Conservation (phyloP, 768 basidiomycete genomes). For the Russula lepida region DNA sequence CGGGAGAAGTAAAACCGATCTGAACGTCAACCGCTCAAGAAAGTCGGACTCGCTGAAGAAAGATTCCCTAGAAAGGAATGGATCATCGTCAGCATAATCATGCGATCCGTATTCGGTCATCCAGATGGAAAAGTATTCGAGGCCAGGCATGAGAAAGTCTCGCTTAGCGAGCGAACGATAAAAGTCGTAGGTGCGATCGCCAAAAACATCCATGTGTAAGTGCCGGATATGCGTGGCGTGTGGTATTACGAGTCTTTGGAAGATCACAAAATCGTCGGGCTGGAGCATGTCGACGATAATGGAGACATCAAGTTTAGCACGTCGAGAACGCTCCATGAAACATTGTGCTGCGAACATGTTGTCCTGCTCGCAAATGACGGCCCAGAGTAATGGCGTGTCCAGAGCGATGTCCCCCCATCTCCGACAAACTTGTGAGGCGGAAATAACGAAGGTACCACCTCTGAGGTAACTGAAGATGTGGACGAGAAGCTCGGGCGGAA, state of each 20-base stretch:
- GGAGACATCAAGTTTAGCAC: slow-evolving; percentile 2
- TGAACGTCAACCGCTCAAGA: neutral
- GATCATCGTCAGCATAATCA: neutral
- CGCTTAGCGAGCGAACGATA: neutral
- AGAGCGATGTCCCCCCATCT: slow-evolving; percentile 1
- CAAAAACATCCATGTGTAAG: neutral
- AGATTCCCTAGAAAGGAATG: neutral
- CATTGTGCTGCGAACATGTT: neutral
- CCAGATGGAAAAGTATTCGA: slow-evolving; percentile 7
- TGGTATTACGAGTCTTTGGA: neutral
- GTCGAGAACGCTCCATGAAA: neutral
- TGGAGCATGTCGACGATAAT: neutral
- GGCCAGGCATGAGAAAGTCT: neutral
- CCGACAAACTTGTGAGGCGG: slow-evolving; percentile 4
- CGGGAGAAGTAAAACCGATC: neutral
- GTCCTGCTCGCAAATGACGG: slow-evolving; percentile 6
- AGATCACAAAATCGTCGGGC: neutral
- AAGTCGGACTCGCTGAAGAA: neutral
- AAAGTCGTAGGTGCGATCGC: slow-evolving; percentile 7
- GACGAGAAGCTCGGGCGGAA: slow-evolving; percentile 5
- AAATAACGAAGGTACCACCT: neutral
- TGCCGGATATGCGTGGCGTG: neutral
- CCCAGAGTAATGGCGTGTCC: neutral
- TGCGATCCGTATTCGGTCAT: slow-evolving; percentile 1
- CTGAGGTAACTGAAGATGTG: slow-evolving; percentile 8